phyloP scores from a whole-genome alignment of 2,329 filamentous ascomycete genomes.

The Orbilia quercus region DNA sequence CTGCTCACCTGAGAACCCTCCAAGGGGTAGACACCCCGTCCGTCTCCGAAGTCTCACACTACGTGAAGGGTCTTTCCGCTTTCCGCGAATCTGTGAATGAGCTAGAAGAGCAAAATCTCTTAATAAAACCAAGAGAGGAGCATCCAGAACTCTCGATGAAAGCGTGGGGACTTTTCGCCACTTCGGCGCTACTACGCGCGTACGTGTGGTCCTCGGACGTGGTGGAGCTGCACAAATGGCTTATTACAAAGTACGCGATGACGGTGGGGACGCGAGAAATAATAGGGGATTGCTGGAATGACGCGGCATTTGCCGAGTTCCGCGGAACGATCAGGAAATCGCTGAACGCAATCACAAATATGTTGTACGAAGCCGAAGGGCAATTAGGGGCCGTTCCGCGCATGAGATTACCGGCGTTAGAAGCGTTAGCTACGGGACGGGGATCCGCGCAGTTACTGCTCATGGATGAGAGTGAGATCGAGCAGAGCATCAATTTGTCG shows the following conservation, averaged over 20 bases:
- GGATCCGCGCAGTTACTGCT: conserved; percentile 38
- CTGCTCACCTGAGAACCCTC: conserved; percentile 31
- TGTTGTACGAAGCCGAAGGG: conserved; percentile 3
- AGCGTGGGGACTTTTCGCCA: conserved; percentile 22
- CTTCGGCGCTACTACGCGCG: conserved; percentile 32
- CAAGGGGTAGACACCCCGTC: conserved; percentile 36
- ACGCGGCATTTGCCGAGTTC: conserved; percentile 24
- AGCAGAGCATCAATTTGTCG: not conserved
- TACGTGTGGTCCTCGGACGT: conserved; percentile 43
- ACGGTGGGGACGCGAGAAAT: conserved; percentile 38
- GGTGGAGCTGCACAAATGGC: conserved; percentile 32
- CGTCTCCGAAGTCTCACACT: conserved; percentile 40
- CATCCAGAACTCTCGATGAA: conserved; percentile 3
- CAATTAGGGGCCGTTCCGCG: not conserved
- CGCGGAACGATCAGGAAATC: conserved; percentile 28
- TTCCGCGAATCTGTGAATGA: conserved; percentile 26
- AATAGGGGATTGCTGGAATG: conserved; percentile 16
- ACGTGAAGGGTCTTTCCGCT: conserved; percentile 32
- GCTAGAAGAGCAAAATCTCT: not conserved
- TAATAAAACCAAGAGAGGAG: not conserved
- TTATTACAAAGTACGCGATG: conserved; percentile 39
- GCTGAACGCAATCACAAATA: conserved; percentile 10
- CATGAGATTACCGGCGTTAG: conserved; percentile 18
- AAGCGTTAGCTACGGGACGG: conserved; percentile 56
- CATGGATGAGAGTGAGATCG: not conserved